Evolutionary conservation across 208 protist species (phyloP), one percentile per base, ranked within the genome.

Genomic region (Histomonas meleagridis): DNA sequence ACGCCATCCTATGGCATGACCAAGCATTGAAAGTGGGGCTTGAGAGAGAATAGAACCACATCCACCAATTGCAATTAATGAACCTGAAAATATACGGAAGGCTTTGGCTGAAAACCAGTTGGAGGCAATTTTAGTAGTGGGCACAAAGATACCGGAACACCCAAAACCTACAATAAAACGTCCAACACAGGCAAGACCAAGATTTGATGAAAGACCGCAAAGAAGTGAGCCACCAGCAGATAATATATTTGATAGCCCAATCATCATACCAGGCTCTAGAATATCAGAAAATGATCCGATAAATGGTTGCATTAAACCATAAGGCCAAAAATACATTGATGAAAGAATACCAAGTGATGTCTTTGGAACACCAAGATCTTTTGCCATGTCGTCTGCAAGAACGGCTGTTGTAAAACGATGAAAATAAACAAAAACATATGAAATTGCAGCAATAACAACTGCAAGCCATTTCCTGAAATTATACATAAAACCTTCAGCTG

Each of bases 321-420:
- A 79, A 79, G 70, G n/a, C 70, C 70, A 79, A 35, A 79, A 79
- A 79, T 49, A 79, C 40, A 79, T 46, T 16, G 70, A 79, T 28
- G 70, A n/a, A 28, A 79, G 49, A n/a, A 79, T 51, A 49, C 70
- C 70, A 46, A 79, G n/a, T 0, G n/a, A 32, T 28, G 70, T 46
- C 28, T 46, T 79, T 51, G 32, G 10, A 28, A 79, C 70, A 46
- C 18, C 40, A 79, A 79, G 49, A 9, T 46, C 70, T n/a, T 23
- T 23, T 1, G 70, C 70, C n/a, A 79, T 79, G 14, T 46, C 40
- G 3, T 79, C 40, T 2, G 70, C 70, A 28, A 79, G 70, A 2
- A 79, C 70, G n/a, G 70, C 70, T 48, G 70, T 23, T 5, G 70
- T 79, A 79, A 49, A 49, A 49, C 70, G n/a, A 43, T 79, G 70